Evolutionary conservation across 169 alveolate species (phyloP), one percentile per base, ranked within the genome.

Genomic region (Perkinsus chesapeaki): DNA sequence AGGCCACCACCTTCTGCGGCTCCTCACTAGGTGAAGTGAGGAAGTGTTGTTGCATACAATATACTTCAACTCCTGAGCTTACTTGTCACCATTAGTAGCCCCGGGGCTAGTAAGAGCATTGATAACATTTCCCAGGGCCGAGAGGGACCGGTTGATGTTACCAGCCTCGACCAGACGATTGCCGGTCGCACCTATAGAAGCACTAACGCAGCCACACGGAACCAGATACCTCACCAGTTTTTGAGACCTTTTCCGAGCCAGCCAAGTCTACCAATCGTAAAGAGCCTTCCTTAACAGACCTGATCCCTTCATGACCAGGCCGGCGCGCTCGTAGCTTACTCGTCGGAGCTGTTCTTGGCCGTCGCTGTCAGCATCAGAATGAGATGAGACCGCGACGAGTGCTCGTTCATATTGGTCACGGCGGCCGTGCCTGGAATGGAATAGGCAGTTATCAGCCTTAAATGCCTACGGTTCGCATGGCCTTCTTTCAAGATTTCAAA

Each of bases 231-330:
- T 1, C 23, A 60, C 82, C 92, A 23, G 98, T 96, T 48, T 37
- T 27, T 27, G 7, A 39, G 23, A 95, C 94, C 91, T 96, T 96
- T 94, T 97, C 98, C 92, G 97, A 95, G 0, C 98, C 98, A n/a
- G 98, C 98, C 73, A 97, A 94, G 95, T 97, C 98, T 34, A 96
- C 97, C 91, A 96, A 95, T 92, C 95, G 96, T 39, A 96, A 95
- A 92, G 96, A 96, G 39, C 98, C 93, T 60, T 60, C 82, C 82
- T 60, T 60, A 27, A 60, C 82, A 27, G 82, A 60, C 60, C 60
- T 43, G 60, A 43, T 5, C 60, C 60, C 60, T 5, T 9, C 60
- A 5, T 43, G 16, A 43, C 60, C 16, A 5, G 23, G 23, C 5
- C 60, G 5, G 16, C 23, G 60, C 5, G 16, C 60, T 9, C 60